Percentiles rank a stretch among this genome's conserved stretches.
Conservation (phyloP, 2,329 filamentous ascomycete genomes). For the Uncinocarpus reesii region DNA sequence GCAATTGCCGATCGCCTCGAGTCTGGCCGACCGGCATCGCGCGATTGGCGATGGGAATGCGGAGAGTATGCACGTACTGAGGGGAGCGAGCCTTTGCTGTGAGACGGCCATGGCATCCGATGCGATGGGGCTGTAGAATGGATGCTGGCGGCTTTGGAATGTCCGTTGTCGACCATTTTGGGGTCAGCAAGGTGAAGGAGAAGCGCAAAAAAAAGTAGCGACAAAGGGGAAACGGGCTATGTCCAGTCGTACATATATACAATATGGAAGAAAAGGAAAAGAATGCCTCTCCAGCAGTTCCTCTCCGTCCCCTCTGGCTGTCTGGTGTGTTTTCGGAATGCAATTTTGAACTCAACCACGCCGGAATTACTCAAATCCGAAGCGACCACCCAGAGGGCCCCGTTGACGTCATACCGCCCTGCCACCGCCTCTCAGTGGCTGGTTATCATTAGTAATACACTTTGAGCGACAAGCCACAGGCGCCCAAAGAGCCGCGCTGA, state of each 20-base stretch:
- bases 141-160: slow-evolving; percentile 22
- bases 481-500: too few relatives aligned
- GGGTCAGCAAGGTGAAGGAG: background rate
- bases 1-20: background rate
- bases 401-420: background rate
- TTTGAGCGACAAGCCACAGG: background rate
- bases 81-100: slow-evolving; percentile 19
- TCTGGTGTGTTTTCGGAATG: too few relatives aligned
- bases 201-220: background rate
- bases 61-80: slow-evolving; percentile 9
- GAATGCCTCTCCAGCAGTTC: background rate
- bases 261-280: background rate
- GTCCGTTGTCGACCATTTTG: slow-evolving; percentile 26
- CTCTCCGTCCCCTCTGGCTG: too few relatives aligned
- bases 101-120: slow-evolving; percentile 24
- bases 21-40: background rate
- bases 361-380: background rate
- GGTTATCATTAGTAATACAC: background rate
- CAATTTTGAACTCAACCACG: background rate
- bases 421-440: background rate
- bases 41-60: background rate
- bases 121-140: slow-evolving; percentile 19
- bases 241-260: background rate
- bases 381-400: too few relatives aligned
- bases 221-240: background rate